Conservation (phyloP, 2,329 filamentous ascomycete species). For the Venturia aucupariae region DNA sequence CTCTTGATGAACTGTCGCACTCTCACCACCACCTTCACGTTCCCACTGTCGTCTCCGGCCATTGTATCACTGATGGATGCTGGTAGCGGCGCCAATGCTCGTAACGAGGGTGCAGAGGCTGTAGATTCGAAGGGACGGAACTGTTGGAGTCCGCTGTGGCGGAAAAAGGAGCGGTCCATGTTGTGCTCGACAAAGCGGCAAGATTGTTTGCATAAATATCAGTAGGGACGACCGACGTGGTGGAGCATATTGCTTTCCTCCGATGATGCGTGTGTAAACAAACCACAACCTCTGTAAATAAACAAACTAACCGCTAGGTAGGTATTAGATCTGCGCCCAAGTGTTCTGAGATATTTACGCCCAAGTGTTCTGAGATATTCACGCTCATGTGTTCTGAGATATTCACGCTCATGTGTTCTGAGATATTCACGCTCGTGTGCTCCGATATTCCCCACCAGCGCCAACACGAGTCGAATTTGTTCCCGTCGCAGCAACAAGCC, state of each 20-base stretch:
- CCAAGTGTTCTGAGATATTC: too few species aligned
- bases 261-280: too few species aligned
- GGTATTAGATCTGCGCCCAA: too few species aligned
- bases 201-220: too few species aligned
- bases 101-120: slow-evolving; percentile 69
- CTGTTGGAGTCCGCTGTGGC: slow-evolving; percentile 17
- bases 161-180: slow-evolving; percentile 18
- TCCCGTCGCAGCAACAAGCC: too few species aligned
- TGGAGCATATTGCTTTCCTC: too few species aligned
- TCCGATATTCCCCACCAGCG: background rate
- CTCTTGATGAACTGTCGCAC: slow-evolving; percentile 69
- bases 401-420: background rate
- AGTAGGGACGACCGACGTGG: too few species aligned
- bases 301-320: too few species aligned
- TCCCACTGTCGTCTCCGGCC: slow-evolving; percentile 27
- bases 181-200: slow-evolving; percentile 9
- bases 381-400: too few species aligned
- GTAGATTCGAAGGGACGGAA: slow-evolving; percentile 41
- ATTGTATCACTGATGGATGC: background rate
- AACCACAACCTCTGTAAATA: too few species aligned
- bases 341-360: too few species aligned
- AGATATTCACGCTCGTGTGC: background rate
- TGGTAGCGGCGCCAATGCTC: slow-evolving; percentile 24
- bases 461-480: too few species aligned
- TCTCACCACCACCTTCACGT: slow-evolving; percentile 74